Conservation (phyloP, 108 stramenopile species). For the Cyclotella atomus region DNA sequence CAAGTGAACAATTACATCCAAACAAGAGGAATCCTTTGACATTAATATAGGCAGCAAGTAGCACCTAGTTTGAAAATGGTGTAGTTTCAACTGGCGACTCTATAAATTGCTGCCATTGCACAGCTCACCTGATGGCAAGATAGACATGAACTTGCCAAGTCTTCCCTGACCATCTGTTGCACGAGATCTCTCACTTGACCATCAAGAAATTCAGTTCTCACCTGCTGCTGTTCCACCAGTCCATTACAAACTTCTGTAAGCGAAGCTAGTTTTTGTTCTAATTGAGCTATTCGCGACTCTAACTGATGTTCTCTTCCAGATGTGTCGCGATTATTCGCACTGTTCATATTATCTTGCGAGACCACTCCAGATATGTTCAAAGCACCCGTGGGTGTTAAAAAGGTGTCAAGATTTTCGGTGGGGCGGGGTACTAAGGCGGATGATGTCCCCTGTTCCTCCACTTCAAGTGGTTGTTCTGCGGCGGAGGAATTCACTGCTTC, state of each 20-base stretch:
- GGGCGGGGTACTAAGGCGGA: neutral
- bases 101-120: constrained; percentile 48
- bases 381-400: neutral
- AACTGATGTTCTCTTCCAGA: neutral
- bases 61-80: constrained; percentile 50
- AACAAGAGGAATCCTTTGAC: constrained; percentile 53
- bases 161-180: neutral
- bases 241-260: constrained; percentile 2
- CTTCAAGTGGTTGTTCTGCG: neutral
- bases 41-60: constrained; percentile 53
- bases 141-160: too few species aligned
- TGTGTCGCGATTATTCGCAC: neutral
- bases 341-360: neutral
- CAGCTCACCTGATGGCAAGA: neutral
- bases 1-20: constrained; percentile 38
- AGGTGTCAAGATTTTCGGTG: neutral
- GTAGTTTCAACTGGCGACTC: constrained; percentile 52
- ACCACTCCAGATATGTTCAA: neutral
- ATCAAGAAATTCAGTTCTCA: neutral
- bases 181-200: neutral
- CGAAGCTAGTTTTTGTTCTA: neutral
- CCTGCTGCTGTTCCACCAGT: neutral
- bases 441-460: neutral
- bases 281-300: neutral
- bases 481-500: neutral